Evolutionary conservation across 257 asterid species (phyloP).

Genomic region (Gentiana macrophylla): DNA sequence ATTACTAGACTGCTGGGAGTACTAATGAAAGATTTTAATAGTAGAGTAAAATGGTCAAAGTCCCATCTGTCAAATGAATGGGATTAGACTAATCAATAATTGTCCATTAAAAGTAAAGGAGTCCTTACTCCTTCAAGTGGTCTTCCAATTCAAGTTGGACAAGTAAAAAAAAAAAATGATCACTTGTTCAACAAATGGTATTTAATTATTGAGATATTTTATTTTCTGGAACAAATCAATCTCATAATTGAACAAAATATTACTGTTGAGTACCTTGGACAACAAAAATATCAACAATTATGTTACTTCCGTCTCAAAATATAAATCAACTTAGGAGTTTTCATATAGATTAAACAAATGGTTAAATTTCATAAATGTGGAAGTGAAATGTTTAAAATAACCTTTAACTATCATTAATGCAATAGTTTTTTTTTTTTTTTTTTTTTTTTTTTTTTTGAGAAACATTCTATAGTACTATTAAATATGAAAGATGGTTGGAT

Average conservation of each 20-base stretch:
- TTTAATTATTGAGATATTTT: background rate
- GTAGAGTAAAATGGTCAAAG: background rate
- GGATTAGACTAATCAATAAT: slow-evolving; percentile 16
- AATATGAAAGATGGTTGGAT: no score
- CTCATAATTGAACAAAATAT: background rate
- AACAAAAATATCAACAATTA: background rate
- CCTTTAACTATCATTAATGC: no score
- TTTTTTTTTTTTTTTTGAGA: no score
- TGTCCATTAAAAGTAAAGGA: background rate
- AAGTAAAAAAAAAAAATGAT: background rate
- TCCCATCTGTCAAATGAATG: slow-evolving; percentile 20
- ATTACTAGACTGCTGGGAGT: no score
- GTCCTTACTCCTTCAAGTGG: no score
- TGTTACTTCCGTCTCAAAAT: no score
- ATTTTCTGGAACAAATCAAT: background rate
- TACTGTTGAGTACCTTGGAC: background rate
- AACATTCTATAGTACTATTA: no score
- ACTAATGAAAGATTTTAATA: background rate
- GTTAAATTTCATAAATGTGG: no score
- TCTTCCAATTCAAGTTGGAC: background rate
- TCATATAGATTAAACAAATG: no score
- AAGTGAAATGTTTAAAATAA: no score
- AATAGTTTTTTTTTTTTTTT: no score
- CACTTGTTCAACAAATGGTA: slow-evolving; percentile 16
- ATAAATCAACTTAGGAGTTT: no score